Evolutionary conservation across 2,329 filamentous ascomycete genomes (phyloP), one percentile per base, ranked within the genome.

Genomic region (Fusarium burgessii): DNA sequence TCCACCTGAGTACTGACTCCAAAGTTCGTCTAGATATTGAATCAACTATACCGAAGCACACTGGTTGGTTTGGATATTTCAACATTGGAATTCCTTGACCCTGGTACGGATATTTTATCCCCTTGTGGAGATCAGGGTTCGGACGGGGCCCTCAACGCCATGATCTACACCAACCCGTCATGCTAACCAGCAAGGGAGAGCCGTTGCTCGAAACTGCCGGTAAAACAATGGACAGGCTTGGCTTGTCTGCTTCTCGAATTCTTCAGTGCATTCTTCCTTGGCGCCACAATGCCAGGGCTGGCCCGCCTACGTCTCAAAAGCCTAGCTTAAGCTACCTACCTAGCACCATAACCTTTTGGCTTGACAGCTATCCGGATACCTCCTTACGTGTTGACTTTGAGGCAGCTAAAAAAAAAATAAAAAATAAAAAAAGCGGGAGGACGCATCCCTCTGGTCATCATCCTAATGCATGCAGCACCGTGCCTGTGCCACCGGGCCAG

Each of bases 91-190:
- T 47, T 72, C 41, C 54, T 70, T 56, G 68, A 68, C 68, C 72
- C 73, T 70, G 49, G 74, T 63, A 66, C 74, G 73, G 73, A 74
- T 61, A 77, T 74, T 76, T 73, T 70, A 70, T 72, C 74, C 73
- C 74, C 74, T 76, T 77, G 74, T 76, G 74, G 75, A 77, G 75
- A 77, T 77, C 75, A 75, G 76, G 73, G 75, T 77, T 77, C 75
- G 75, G 74, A 77, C 73, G 72, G 75, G 74, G 74, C 73, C 52
- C 55, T 72, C 73, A 73, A 73, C 73, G 75, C 74, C 73, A 77
- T 77, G 75, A 77, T 77, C 75, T 77, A 73, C 75, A 62, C 49
- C 43, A 72, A 74, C 72, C 75, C 73, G 70, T 68, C 62, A 74
- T 68, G 68, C 74, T 71, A 74, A 66, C 66, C 61, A 71, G 61